Conservation (phyloP, 1,284 basidiomycete species). For the Quambalaria eucalypti region DNA sequence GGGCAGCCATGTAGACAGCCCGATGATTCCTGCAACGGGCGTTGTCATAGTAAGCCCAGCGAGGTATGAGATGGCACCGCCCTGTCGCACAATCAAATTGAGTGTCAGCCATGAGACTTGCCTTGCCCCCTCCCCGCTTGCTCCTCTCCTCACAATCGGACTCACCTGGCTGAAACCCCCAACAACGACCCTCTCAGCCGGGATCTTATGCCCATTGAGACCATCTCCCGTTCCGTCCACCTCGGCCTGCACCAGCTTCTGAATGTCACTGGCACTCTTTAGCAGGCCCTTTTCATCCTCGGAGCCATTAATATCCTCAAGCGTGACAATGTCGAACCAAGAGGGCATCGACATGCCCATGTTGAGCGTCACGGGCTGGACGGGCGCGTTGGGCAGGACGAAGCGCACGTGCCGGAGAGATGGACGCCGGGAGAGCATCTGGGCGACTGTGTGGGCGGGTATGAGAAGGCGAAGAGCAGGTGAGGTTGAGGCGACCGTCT, state of each 20-base stretch:
- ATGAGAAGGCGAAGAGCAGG: not conserved
- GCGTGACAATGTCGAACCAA: conserved; percentile 39
- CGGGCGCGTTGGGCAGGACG: conserved; percentile 43
- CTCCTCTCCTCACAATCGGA: not conserved
- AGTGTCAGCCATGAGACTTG: too few relatives aligned
- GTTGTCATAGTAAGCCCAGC: conserved; percentile 25
- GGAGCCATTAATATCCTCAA: conserved; percentile 31
- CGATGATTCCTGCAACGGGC: conserved; percentile 33
- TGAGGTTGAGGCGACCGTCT: not conserved
- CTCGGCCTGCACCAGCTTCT: conserved; percentile 36
- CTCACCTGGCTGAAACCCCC: conserved; percentile 13
- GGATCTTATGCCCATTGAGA: conserved; percentile 28
- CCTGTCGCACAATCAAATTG: conserved; percentile 23
- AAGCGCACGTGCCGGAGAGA: conserved; percentile 40
- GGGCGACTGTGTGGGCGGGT: conserved; percentile 17
- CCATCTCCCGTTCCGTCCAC: conserved; percentile 28
- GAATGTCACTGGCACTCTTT: conserved; percentile 29
- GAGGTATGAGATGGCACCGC: conserved; percentile 39
- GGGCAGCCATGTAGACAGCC: conserved; percentile 42
- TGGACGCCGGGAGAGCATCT: conserved; percentile 40
- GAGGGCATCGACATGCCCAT: conserved; percentile 45
- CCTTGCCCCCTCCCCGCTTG: too few relatives aligned
- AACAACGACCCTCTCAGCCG: conserved; percentile 32
- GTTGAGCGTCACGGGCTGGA: conserved; percentile 43
- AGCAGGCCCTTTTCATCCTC: conserved; percentile 43